Percentiles rank a stretch among this genome's conserved stretches.
Evolutionary conservation across 2,329 filamentous ascomycete species (phyloP).

Genomic region (Fusarium papillatum): DNA sequence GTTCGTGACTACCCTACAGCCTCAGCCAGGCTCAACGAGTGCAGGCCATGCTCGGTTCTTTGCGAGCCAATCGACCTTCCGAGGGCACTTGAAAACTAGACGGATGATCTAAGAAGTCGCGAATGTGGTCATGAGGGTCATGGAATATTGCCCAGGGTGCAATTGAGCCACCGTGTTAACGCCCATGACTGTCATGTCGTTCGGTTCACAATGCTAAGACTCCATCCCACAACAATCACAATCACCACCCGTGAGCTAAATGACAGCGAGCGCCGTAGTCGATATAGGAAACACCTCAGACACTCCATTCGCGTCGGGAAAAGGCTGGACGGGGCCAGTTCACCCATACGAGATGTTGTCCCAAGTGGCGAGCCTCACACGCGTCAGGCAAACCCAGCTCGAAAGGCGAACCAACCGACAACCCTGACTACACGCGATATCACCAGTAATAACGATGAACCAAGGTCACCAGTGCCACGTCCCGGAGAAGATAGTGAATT

Average conservation of each 20-base stretch:
- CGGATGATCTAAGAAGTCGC: background rate
- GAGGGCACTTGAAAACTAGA: background rate
- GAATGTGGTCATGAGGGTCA: background rate
- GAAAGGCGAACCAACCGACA: background rate
- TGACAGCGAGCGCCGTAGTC: slow-evolving; percentile 36
- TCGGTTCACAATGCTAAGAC: slow-evolving; percentile 34
- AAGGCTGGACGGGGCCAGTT: background rate
- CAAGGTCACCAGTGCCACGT: background rate
- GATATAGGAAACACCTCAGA: slow-evolving; percentile 34
- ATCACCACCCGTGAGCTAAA: slow-evolving; percentile 33
- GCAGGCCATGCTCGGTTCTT: background rate
- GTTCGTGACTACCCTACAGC: slow-evolving; percentile 1
- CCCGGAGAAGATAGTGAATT: background rate
- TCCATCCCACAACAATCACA: slow-evolving; percentile 33
- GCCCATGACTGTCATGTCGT: background rate
- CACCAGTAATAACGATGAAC: background rate
- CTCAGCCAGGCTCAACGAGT: background rate
- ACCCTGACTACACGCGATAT: background rate
- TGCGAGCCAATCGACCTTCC: background rate
- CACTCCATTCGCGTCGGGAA: background rate
- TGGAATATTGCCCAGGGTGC: too few relatives aligned
- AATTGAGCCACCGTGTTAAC: too few relatives aligned
- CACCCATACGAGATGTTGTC: background rate
- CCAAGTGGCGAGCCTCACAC: background rate
- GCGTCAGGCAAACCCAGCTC: background rate